Percentiles rank a stretch among this genome's conserved stretches.
Conservation (phyloP, 495 filamentous ascomycete species). For the Xylaria venustula region DNA sequence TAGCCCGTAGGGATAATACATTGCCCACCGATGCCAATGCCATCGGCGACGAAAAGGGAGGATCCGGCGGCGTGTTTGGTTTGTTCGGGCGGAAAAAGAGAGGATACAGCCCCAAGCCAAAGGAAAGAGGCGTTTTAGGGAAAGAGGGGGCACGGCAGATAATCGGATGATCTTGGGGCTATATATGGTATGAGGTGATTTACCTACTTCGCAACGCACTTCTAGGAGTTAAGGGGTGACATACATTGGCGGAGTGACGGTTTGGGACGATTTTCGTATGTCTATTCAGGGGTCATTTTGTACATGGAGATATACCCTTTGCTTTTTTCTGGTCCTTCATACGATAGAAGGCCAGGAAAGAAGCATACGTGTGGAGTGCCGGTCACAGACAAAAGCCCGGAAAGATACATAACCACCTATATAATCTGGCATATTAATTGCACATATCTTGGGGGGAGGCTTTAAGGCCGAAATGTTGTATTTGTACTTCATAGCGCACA, state of each 20-base stretch:
- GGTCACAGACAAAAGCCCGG: not conserved
- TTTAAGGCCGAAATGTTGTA: too few relatives aligned
- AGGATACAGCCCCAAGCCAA: constrained; percentile 88
- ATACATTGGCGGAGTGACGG: constrained; percentile 10
- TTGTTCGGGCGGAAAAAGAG: constrained; percentile 87
- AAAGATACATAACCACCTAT: constrained; percentile 6
- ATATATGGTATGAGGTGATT: not conserved
- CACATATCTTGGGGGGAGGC: constrained; percentile 6
- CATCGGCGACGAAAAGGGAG: constrained; percentile 44
- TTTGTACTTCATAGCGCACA: too few relatives aligned
- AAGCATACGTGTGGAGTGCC: constrained; percentile 6
- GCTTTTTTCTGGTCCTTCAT: constrained; percentile 5
- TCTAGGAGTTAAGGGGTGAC: constrained; percentile 16
- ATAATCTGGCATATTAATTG: constrained; percentile 8
- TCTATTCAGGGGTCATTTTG: constrained; percentile 3
- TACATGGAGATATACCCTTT: constrained; percentile 18
- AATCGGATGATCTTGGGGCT: constrained; percentile 40
- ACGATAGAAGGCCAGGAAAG: constrained; percentile 5
- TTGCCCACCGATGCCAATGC: constrained; percentile 64
- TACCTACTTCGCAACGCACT: constrained; percentile 12
- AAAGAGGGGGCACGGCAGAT: constrained; percentile 90
- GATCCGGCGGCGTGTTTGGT: constrained; percentile 74
- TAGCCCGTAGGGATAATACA: constrained; percentile 80
- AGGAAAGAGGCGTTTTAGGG: constrained; percentile 88
- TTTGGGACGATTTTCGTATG: constrained; percentile 5